Percentiles rank a stretch among this genome's conserved stretches.
Conservation (phyloP, 2,329 filamentous ascomycete species). For the Monilinia fructicola region DNA sequence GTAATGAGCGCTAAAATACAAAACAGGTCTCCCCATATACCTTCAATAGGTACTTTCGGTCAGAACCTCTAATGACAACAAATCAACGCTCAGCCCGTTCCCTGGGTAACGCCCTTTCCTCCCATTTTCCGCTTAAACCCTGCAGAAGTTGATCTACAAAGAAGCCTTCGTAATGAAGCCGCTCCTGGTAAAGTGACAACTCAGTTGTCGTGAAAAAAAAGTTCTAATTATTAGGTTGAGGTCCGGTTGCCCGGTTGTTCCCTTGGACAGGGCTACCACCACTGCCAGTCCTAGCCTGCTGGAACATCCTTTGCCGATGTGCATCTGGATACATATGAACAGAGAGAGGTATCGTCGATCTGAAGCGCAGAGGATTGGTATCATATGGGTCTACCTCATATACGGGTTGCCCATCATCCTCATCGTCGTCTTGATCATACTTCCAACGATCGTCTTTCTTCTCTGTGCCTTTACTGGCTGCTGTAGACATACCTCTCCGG, state of each 20-base stretch:
- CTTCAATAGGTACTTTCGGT: conserved; percentile 23
- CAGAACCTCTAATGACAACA: conserved; percentile 33
- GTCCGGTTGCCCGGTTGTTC: conserved; percentile 31
- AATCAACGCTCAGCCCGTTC: conserved; percentile 35
- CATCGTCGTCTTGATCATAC: conserved; percentile 84
- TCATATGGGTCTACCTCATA: conserved; percentile 75
- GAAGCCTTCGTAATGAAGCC: conserved; percentile 22
- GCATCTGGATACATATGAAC: conserved; percentile 34
- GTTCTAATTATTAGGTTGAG: conserved; percentile 27
- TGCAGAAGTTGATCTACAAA: conserved; percentile 37
- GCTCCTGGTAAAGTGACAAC: conserved; percentile 20
- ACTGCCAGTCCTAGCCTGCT: conserved; percentile 24
- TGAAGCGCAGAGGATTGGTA: conserved; percentile 58
- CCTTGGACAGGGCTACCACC: conserved; percentile 27
- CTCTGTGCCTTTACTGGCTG: conserved; percentile 48
- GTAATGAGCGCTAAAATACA: conserved; percentile 37
- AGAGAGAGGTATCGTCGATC: conserved; percentile 46
- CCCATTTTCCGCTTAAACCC: conserved; percentile 29
- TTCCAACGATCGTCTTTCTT: conserved; percentile 70
- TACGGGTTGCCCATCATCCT: conserved; percentile 71
- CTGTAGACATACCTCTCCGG: conserved; percentile 66
- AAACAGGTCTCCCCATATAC: conserved; percentile 31
- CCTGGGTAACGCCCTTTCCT: conserved; percentile 38
- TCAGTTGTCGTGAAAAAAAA: conserved; percentile 29
- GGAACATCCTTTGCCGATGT: conserved; percentile 30